phyloP scores from a whole-genome alignment of 1,284 basidiomycete species.

The Meira nashicola region DNA sequence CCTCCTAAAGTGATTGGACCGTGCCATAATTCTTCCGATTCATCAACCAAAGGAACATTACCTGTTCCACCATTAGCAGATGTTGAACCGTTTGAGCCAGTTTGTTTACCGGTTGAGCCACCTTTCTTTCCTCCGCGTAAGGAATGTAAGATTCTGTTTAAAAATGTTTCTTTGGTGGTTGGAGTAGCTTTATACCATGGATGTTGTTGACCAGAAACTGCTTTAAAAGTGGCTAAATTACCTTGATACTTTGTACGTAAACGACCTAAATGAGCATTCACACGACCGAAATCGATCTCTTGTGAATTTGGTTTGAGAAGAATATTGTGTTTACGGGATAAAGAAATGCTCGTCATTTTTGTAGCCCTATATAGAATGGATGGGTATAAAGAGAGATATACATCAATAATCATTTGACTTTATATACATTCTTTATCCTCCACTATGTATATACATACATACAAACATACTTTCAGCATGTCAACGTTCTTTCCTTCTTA shows the following conservation, averaged over 20 bases:
- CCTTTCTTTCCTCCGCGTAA: too few relatives aligned
- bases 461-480: too few relatives aligned
- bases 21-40: conserved; percentile 39
- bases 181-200: background rate
- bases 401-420: too few relatives aligned
- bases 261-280: conserved; percentile 25
- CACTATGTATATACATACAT: too few relatives aligned
- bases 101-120: too few relatives aligned
- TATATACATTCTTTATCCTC: too few relatives aligned
- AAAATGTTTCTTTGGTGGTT: background rate
- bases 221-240: conserved; percentile 22
- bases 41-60: conserved; percentile 33
- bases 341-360: conserved; percentile 20
- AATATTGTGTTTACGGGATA: conserved; percentile 28
- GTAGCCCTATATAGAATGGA: background rate
- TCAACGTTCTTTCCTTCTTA: too few relatives aligned
- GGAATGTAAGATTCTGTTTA: too few relatives aligned
- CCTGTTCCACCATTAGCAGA: conserved; percentile 24
- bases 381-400: background rate
- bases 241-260: conserved; percentile 32
- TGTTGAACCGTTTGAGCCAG: background rate
- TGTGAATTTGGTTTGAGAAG: conserved; percentile 17
- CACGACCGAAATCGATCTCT: conserved; percentile 35
- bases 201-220: conserved; percentile 39
- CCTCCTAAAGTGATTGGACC: conserved; percentile 40